Percentiles rank a stretch among this genome's conserved stretches.
phyloP scores from a whole-genome alignment of 345 rosid species.

The Eucalyptus regnans region DNA sequence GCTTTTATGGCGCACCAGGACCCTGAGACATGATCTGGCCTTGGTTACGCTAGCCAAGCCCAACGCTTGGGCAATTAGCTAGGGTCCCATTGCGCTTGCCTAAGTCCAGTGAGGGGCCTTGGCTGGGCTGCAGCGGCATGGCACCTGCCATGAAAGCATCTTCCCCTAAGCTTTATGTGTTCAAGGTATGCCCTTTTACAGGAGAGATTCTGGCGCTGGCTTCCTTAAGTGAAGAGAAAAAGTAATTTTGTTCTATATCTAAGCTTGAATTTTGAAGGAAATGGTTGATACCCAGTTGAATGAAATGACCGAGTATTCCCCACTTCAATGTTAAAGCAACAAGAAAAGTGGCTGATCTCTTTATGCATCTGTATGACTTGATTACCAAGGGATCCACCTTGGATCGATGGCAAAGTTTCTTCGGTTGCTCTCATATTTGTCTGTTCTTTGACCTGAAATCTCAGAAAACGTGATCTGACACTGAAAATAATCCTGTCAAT shows the following conservation, averaged over 20 bases:
- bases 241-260: neutral
- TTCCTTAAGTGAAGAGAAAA: neutral
- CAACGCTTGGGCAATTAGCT: no score
- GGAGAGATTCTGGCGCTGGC: conserved; percentile 20
- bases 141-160: no score
- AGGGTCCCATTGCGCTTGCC: no score
- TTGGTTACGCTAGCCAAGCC: no score
- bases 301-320: neutral
- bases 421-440: neutral
- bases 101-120: no score
- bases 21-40: no score
- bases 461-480: no score
- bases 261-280: neutral
- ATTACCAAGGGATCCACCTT: neutral
- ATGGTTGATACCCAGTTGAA: neutral
- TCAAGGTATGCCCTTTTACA: no score
- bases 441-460: neutral
- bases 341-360: neutral
- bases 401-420: neutral
- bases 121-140: no score
- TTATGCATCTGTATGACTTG: neutral
- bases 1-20: no score
- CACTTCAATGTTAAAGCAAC: neutral
- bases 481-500: neutral
- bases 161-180: no score